These are phyloP conservation scores for Phytophthora pini DNA, from an alignment of 352 stramenopile genomes.

Conservation along the genomic window DNA sequence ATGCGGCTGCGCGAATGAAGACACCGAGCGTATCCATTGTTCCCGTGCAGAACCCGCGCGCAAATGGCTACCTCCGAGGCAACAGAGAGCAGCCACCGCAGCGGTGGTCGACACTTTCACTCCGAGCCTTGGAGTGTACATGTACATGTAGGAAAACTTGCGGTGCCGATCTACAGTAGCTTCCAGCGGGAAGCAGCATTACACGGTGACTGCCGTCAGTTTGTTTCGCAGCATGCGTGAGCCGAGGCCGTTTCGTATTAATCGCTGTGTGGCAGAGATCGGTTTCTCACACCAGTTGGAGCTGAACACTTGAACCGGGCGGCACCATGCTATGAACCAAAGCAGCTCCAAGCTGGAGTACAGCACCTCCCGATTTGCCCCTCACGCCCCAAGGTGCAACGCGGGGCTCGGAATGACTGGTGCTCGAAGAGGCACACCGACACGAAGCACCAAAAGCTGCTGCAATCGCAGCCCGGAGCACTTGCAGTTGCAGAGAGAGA, in stretches of 20 bases:
- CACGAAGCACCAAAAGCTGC: constrained; percentile 1
- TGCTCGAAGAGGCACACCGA: constrained; percentile 2
- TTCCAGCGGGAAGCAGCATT: neutral
- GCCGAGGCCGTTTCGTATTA: constrained; percentile 16
- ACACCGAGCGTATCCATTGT: constrained; percentile 32
- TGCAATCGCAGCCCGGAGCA: neutral
- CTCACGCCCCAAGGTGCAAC: constrained; percentile 3
- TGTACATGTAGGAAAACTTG: neutral
- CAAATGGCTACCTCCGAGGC: constrained; percentile 14
- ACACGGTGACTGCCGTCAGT: constrained; percentile 17
- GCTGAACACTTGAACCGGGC: constrained; percentile 32
- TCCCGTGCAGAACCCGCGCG: constrained; percentile 28
- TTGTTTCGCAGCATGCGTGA: constrained; percentile 11
- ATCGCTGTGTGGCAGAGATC: constrained; percentile 26
- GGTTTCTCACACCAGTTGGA: constrained; percentile 23
- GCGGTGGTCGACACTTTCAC: constrained; percentile 20
- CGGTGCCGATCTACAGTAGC: neutral
- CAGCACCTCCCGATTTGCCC: constrained; percentile 1
- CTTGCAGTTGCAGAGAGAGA: neutral
- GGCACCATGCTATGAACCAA: neutral
- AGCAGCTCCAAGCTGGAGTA: constrained; percentile 1
- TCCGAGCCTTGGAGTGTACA: neutral
- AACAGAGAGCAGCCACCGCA: constrained; percentile 17
- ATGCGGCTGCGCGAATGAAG: constrained; percentile 36
- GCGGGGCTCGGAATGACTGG: constrained; percentile 7